phyloP scores from a whole-genome alignment of 495 filamentous ascomycete genomes.

The Xylaria bambusicola region DNA sequence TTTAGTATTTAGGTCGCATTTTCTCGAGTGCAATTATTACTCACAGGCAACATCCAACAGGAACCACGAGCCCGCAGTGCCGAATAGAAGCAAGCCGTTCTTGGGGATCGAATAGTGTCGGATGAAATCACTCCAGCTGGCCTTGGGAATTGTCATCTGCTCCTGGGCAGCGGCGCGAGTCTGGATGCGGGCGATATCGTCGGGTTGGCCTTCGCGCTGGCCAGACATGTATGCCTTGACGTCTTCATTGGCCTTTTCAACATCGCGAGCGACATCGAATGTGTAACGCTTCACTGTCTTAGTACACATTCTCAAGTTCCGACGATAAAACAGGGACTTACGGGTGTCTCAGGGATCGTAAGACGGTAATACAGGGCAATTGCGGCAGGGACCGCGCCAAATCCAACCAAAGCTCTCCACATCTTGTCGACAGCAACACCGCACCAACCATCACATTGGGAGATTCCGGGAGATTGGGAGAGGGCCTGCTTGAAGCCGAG shows the following conservation, averaged over 20 bases:
- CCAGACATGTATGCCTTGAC: slow-evolving; percentile 64
- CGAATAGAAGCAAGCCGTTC: slow-evolving; percentile 69
- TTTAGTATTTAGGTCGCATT: background rate
- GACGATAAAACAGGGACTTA: slow-evolving; percentile 52
- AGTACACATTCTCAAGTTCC: background rate
- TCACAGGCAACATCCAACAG: slow-evolving; percentile 61
- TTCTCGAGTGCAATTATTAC: background rate
- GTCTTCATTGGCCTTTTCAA: slow-evolving; percentile 71
- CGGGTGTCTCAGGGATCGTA: slow-evolving; percentile 79
- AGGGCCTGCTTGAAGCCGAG: slow-evolving; percentile 74
- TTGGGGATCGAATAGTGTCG: slow-evolving; percentile 65
- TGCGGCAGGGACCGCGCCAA: slow-evolving; percentile 76
- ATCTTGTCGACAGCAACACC: slow-evolving; percentile 77
- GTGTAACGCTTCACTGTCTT: slow-evolving; percentile 60
- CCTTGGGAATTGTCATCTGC: slow-evolving; percentile 59
- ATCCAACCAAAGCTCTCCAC: slow-evolving; percentile 78
- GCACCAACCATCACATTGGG: slow-evolving; percentile 64
- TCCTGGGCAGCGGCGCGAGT: slow-evolving; percentile 46
- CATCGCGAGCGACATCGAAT: slow-evolving; percentile 77
- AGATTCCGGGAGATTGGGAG: slow-evolving; percentile 45
- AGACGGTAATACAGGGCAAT: slow-evolving; percentile 79
- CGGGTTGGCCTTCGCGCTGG: slow-evolving; percentile 58
- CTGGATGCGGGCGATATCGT: slow-evolving; percentile 59
- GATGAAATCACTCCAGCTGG: slow-evolving; percentile 66
- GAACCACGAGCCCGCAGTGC: slow-evolving; percentile 80